A percentile compares a stretch with the other conserved stretches of the same genome.
Evolutionary conservation across 148 eudicot genomes (phyloP).

Genomic region (Persicaria tinctoria): DNA sequence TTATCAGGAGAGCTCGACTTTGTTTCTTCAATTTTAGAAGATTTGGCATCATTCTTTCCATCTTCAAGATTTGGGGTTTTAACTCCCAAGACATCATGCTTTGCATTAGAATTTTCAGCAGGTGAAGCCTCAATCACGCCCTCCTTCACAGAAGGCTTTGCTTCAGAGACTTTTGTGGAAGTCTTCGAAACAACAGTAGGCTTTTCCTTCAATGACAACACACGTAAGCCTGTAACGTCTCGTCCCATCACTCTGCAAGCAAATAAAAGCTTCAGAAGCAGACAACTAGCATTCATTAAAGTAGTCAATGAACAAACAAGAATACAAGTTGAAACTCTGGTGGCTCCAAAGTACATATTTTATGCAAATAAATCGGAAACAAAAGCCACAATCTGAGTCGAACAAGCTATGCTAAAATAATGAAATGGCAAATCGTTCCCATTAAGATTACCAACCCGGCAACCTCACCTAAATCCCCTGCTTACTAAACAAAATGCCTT

Average conservation of each 20-base stretch:
- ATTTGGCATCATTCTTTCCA: conserved; percentile 24
- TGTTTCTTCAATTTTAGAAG: conserved; percentile 35
- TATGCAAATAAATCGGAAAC: background rate
- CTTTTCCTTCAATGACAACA: conserved; percentile 33
- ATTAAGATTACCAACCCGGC: background rate
- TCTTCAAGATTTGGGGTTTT: conserved; percentile 36
- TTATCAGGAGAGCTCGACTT: conserved; percentile 51
- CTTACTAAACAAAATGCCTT: background rate
- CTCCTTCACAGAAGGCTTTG: conserved; percentile 29
- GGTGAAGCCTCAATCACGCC: conserved; percentile 31
- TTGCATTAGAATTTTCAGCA: conserved; percentile 33
- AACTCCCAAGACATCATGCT: conserved; percentile 38
- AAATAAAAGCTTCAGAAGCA: conserved; percentile 7
- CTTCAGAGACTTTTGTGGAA: conserved; percentile 27
- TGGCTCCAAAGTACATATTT: background rate
- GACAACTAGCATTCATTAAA: background rate
- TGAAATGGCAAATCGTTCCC: background rate
- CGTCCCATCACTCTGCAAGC: conserved; percentile 77
- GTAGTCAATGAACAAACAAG: background rate
- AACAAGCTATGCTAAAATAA: background rate
- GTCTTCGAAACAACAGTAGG: conserved; percentile 34
- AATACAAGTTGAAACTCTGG: background rate
- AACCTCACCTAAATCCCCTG: background rate
- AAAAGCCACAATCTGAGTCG: background rate
- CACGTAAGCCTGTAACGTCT: conserved; percentile 54